Evolutionary conservation across 2,329 filamentous ascomycete genomes (phyloP), one percentile per base, ranked within the genome.

Genomic region (Trichothecium sympodiale): DNA sequence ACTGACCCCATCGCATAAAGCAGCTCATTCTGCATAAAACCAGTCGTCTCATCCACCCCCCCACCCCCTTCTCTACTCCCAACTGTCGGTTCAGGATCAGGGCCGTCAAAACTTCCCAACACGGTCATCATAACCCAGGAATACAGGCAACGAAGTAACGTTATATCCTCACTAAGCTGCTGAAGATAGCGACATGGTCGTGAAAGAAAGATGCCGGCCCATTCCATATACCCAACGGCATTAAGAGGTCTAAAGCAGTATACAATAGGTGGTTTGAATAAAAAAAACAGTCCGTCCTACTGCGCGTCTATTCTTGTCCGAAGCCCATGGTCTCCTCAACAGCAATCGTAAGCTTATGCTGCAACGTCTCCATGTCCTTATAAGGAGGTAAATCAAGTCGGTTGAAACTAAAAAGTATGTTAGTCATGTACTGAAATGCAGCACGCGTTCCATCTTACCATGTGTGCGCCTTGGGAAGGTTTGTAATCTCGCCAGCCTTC

Each of bases 261-360:
- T 31, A 17, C 15, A 31, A 13, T 31, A 7, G 12, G 30, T 18
- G 17, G 30, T 4, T n/a, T 13, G 18, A 13, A 16, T n/a, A 16
- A 17, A 16, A 17, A 15, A 2, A 17, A 18, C 10, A 25, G 10
- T 25, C 20, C 20, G 10, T 25, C 10, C 20, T 10, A 6, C 6
- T 6, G 20, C 26, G 38, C 28, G 17, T 52, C 40, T 86, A 98
- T 67, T 98, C 91, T 66, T 98, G 91, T 46, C 91, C 91, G 57
- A 98, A 98, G 43, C 91, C 91, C 69, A 98, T 88, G 0, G 91
- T 98, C 67, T 98, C 91, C 64, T 98, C 91, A 37, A 98, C 91
- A 17, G 91, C 91, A 61, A 94, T 94, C 6, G 88, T 91, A 49
- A 98, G 69, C 64, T 98, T 98, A 53, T 80, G 69, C 55, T 89